Base-by-base conservation (phyloP, 257 asterid genomes). In the Rauvolfia tetraphylla region DNA sequence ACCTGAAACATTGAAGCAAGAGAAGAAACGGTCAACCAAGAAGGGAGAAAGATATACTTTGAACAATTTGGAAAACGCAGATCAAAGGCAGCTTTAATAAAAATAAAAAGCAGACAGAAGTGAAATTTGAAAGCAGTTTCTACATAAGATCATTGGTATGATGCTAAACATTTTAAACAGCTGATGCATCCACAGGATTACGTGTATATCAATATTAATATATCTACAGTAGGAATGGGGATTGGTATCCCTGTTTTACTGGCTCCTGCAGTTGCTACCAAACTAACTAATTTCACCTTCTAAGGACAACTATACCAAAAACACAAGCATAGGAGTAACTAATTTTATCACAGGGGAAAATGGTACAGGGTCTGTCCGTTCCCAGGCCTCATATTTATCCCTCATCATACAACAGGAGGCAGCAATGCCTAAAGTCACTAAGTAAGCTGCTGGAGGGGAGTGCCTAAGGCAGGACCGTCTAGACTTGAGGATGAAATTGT, bases 1-100 rank as follows among this genome's bases (percentile, higher is more conserved):
- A 91, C 96, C 99, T 95, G 85, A 73, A 62, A 84, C 79, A 79
- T 75, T 83, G 79, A 79, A 83, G 66, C 70, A n/a, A 82, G 49
- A 54, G 20, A 53, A 67, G 41, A 42, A 53, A 41, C 68, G 57
- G 73, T 65, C 34, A 66, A 59, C n/a, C 22, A 58, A 38, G 78
- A 46, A 34, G 14, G 11, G n/a, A 48, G 3, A 71, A 18, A 34
- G n/a, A 7, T 33, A 17, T 65, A 5, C 17, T n/a, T 65, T 25
- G 44, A 63, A 34, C 38, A 33, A 63, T 39, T 4, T 1, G 59
- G 25, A 0, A 33, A 63, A 63, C 34, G 20, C 31, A 9, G 27
- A 68, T 20, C 48, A 29, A 20, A 4, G 5, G 39, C n/a, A 44
- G 51, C 12, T 44, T 41, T 69, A 33, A n/a, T 4, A 42, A 42